A percentile compares a stretch with the other conserved stretches of the same genome.
phyloP scores from a whole-genome alignment of 768 basidiomycete genomes.

The Lentinula sp. region DNA sequence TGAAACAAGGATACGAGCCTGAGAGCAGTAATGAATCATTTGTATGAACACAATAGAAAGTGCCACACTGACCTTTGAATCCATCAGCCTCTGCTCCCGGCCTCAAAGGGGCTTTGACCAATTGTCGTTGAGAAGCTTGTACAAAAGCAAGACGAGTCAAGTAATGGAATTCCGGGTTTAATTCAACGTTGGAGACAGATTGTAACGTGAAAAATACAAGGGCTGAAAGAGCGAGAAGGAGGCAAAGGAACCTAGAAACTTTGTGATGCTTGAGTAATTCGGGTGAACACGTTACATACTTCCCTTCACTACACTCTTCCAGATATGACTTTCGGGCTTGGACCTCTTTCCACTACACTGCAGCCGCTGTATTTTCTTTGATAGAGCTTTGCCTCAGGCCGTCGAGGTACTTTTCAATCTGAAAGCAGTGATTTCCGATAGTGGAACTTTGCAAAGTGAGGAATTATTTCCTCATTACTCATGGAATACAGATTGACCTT shows the following conservation, averaged over 20 bases:
- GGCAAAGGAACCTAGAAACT: conserved; percentile 51
- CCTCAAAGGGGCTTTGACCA: not conserved
- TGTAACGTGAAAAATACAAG: not conserved
- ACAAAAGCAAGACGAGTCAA: conserved; percentile 7
- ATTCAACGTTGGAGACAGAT: not conserved
- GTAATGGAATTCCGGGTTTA: not conserved
- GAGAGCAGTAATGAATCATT: not conserved
- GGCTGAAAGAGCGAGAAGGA: conserved; percentile 29
- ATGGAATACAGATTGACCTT: conserved; percentile 13
- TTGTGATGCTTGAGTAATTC: not conserved
- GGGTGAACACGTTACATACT: conserved; percentile 19
- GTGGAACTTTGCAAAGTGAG: conserved; percentile 10
- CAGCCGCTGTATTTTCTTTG: conserved; percentile 11
- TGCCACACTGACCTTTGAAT: not conserved
- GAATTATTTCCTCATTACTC: not conserved
- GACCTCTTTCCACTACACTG: conserved; percentile 49
- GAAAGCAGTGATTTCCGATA: conserved; percentile 47
- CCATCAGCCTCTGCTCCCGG: not conserved
- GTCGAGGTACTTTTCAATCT: conserved; percentile 47
- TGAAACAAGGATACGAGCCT: not conserved
- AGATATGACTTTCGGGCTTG: conserved; percentile 49
- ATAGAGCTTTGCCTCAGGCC: conserved; percentile 33
- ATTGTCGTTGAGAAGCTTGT: not conserved
- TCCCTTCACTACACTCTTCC: conserved; percentile 48
- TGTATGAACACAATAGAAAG: too few species aligned